Percentiles rank a stretch among this genome's conserved stretches.
Evolutionary conservation across 805 yeast species (phyloP).

Genomic region (Helenozyma baotianmanensis): DNA sequence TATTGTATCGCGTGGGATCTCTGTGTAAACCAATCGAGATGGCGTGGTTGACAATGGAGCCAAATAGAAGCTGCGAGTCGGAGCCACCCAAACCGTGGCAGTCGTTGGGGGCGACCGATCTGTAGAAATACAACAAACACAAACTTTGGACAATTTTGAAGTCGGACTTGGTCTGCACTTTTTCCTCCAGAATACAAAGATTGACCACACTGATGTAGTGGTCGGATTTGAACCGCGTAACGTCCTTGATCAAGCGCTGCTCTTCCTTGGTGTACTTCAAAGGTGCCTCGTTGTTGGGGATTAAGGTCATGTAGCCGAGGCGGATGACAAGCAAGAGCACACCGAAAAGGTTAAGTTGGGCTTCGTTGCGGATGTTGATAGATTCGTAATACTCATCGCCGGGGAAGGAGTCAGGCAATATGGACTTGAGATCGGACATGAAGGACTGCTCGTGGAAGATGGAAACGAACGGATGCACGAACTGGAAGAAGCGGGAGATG

Average conservation of each 20-base stretch:
- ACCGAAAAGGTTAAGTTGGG: conserved; percentile 28
- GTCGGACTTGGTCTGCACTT: conserved; percentile 26
- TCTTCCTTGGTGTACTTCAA: conserved; percentile 27
- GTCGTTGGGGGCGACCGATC: conserved; percentile 38
- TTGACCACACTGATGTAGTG: conserved; percentile 27
- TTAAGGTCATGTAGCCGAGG: conserved; percentile 36
- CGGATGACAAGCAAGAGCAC: conserved; percentile 26
- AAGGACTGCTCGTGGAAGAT: conserved; percentile 28
- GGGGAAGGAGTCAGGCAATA: neutral
- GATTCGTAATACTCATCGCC: conserved; percentile 16
- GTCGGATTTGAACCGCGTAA: conserved; percentile 24
- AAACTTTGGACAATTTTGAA: conserved; percentile 34
- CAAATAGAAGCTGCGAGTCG: conserved; percentile 36
- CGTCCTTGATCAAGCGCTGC: conserved; percentile 23
- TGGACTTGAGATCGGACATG: conserved; percentile 19
- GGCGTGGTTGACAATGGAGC: conserved; percentile 35
- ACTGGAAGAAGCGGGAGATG: conserved; percentile 31
- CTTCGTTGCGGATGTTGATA: conserved; percentile 24
- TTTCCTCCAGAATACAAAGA: conserved; percentile 32
- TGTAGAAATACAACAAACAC: conserved; percentile 28
- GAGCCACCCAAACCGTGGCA: conserved; percentile 38
- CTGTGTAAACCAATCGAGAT: conserved; percentile 37
- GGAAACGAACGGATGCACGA: conserved; percentile 38
- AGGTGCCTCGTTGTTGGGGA: conserved; percentile 28
- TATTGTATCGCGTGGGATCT: conserved; percentile 30